Base-by-base conservation (phyloP, 1,139 yeast genomes). In the Saccharomyces hybrid region DNA sequence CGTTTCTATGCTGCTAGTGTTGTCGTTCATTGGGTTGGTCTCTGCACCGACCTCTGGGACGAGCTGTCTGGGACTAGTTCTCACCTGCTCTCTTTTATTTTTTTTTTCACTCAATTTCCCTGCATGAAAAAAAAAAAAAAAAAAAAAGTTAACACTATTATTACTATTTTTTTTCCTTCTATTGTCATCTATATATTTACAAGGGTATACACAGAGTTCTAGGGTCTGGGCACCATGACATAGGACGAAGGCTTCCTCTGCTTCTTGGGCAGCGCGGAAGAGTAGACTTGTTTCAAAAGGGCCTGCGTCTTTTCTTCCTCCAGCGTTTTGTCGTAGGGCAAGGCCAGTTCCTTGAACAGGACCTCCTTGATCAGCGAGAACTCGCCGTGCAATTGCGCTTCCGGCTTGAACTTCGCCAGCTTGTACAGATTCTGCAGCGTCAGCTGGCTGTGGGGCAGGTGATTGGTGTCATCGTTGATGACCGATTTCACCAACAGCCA, bases 401-500 rank as follows among this genome's bases (percentile, higher is more conserved):
- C 44, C 7, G 44, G 47, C 55, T 59, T 64, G 49, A 52, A 62
- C n/a, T 55, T 51, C 11, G 59, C 48, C 58, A 66, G 58, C 48
- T 65, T 67, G 31, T 56, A 53, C 50, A 68, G 52, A 50, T 65
- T 66, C 44, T 56, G 55, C 50, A 67, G 51, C 7, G 70, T 65
- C 13, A 60, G 48, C 2, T 49, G 49, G 13, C 59, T 55, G 53
- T 60, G 58, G 3, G 52, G 46, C 6, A 50, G 49, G 2, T 47
- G 44, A 8, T 53, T 48, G n/a, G 51, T 13, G 48, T 65, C 68
- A 50, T 64, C 64, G 34, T 57, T 55, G 26, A 68, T 34, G 2
- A 60, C 53, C 25, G 63, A 57, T 55, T 67, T 67, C 44, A 64
- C 58, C 34, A 64, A 48, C 46, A 69, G 51, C 73, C 73, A 69